Percentiles rank a stretch among this genome's conserved stretches.
These are phyloP conservation scores for Bipolaris gigantea DNA, from an alignment of 2,329 filamentous ascomycete genomes.

Conservation along the genomic window DNA sequence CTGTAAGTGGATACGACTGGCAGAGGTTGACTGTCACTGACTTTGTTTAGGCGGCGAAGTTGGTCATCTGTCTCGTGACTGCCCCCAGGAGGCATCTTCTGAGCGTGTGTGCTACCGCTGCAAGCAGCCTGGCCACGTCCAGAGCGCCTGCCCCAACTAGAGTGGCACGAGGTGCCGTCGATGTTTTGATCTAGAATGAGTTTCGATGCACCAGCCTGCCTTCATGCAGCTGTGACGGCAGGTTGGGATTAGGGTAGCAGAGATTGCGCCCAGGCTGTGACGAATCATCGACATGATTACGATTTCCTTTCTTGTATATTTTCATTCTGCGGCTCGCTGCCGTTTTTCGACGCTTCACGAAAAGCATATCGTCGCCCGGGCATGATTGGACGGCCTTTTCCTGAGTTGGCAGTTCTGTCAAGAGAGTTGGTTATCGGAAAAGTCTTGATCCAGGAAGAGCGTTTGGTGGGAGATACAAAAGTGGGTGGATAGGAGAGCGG, in stretches of 20 bases:
- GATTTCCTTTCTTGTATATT: conserved; percentile 46
- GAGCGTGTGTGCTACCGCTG: conserved; percentile 99
- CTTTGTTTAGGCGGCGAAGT: conserved; percentile 68
- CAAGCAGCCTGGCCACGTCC: conserved; percentile 84
- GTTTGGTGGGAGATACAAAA: conserved; percentile 37
- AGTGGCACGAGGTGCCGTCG: conserved; percentile 31
- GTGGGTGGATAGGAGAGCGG: conserved; percentile 39
- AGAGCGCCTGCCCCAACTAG: conserved; percentile 89
- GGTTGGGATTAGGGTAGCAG: conserved; percentile 31
- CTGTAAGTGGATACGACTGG: conserved; percentile 59
- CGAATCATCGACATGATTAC: conserved; percentile 41
- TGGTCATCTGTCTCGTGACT: conserved; percentile 93
- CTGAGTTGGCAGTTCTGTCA: conserved; percentile 36
- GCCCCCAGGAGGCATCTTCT: conserved; percentile 83
- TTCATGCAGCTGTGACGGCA: conserved; percentile 18
- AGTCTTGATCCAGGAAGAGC: conserved; percentile 41
- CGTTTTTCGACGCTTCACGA: conserved; percentile 43
- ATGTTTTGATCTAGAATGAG: conserved; percentile 36
- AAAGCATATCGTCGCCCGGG: conserved; percentile 44
- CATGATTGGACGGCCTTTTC: conserved; percentile 45
- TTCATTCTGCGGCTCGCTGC: conserved; percentile 45
- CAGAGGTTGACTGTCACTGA: conserved; percentile 26
- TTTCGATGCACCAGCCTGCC: conserved; percentile 31
- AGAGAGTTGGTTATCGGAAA: conserved; percentile 41
- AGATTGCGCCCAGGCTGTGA: conserved; percentile 33